Evolutionary conservation across 768 basidiomycete species (phyloP).

Genomic region (Russula virescens): DNA sequence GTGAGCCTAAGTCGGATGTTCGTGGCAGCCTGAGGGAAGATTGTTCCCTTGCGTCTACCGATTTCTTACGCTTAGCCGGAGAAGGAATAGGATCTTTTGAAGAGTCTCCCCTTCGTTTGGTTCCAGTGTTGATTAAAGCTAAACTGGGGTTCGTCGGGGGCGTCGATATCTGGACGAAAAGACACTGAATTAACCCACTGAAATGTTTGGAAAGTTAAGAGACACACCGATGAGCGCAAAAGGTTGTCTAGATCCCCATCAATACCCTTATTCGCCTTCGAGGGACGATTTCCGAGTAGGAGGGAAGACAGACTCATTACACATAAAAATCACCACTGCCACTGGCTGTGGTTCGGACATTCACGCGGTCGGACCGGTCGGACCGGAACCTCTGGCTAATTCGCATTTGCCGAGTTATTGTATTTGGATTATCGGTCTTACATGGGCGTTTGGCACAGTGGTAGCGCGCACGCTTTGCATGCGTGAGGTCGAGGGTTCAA

Average conservation of each 20-base stretch:
- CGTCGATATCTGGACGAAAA: conserved; percentile 3
- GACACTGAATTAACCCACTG: background rate
- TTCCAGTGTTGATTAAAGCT: conserved; percentile 10
- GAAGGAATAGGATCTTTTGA: background rate
- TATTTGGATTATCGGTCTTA: background rate
- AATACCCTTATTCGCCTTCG: conserved; percentile 27
- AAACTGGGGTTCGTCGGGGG: conserved; percentile 3
- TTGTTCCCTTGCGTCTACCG: conserved; percentile 20
- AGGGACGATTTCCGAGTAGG: conserved; percentile 10
- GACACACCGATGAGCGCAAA: conserved; percentile 50
- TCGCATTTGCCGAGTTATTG: background rate
- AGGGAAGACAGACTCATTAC: conserved; percentile 25
- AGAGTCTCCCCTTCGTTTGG: conserved; percentile 5
- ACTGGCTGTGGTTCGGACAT: background rate
- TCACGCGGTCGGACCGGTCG: background rate
- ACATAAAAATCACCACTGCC: background rate
- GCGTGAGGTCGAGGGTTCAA: conserved; percentile 27
- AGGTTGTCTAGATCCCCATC: conserved; percentile 60
- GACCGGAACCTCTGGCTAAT: background rate
- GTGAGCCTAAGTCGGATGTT: conserved; percentile 9
- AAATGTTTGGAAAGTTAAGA: background rate
- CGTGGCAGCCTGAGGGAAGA: background rate
- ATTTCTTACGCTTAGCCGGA: conserved; percentile 20
- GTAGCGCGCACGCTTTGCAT: conserved; percentile 28
- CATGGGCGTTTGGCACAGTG: conserved; percentile 26